phyloP scores from a whole-genome alignment of 2,329 filamentous ascomycete genomes.

The Trichothecium roseum region DNA sequence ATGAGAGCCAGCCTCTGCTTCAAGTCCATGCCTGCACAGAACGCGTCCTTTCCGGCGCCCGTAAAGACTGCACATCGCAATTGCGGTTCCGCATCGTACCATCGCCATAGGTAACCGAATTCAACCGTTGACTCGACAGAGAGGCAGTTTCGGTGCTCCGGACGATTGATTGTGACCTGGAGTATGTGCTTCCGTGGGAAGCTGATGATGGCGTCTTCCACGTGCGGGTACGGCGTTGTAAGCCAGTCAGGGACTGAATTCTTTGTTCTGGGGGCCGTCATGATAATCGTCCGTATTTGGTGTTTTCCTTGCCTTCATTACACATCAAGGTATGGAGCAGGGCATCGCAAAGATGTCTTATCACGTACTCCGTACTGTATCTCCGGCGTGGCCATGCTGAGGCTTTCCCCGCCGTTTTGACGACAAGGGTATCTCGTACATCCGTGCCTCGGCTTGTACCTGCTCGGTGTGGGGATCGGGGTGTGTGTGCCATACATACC shows the following conservation, averaged over 20 bases:
- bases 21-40: conserved; percentile 43
- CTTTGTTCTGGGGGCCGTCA: conserved; percentile 13
- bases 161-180: conserved; percentile 33
- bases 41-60: conserved; percentile 36
- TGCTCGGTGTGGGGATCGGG: too few relatives aligned
- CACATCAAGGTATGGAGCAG: too few relatives aligned
- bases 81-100: conserved; percentile 37
- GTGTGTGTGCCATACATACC: too few relatives aligned
- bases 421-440: too few relatives aligned
- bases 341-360: too few relatives aligned
- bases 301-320: too few relatives aligned
- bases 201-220: conserved; percentile 20
- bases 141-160: conserved; percentile 29
- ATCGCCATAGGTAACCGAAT: conserved; percentile 34
- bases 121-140: conserved; percentile 21
- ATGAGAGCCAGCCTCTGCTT: conserved; percentile 30
- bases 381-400: too few relatives aligned
- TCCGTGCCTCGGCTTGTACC: too few relatives aligned
- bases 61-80: conserved; percentile 41
- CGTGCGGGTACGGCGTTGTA: conserved; percentile 17
- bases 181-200: conserved; percentile 30
- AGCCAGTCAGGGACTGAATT: conserved; percentile 22
- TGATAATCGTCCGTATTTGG: too few relatives aligned
- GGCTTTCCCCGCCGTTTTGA: too few relatives aligned
- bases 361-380: too few relatives aligned